Evolutionary conservation across 768 basidiomycete species (phyloP), one percentile per base, ranked within the genome.

Genomic region (Auricularia sp.): DNA sequence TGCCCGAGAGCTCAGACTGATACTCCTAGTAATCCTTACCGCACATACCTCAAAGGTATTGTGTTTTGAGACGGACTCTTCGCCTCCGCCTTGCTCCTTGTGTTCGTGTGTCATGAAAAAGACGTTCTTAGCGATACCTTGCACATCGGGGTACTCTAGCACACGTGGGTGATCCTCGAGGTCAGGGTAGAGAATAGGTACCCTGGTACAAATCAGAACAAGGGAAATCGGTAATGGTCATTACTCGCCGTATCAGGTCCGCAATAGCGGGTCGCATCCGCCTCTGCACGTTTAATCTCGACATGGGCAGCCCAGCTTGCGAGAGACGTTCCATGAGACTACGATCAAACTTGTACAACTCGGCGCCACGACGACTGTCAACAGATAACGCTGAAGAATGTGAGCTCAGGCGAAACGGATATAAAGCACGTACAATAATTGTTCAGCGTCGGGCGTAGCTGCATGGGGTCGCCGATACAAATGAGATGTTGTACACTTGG

Each of bases 291-390:
- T 87, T 79, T 12, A 91, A 84, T 42, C 79, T 80, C 1, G 87
- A 86, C 88, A 91, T 90, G 0, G 78, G 73, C 36, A 88, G 70
- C 8, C 84, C 83, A 29, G 77, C 36, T 11, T 63, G 77, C 0
- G 87, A 80, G 8, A 91, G 75, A 14, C 90, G 81, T 67, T 91
- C 89, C 87, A 91, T 90, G 1, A 90, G 76, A 0, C 87, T 88
- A 76, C 83, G 82, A 67, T 89, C 87, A 67, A 90, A 87, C 53
- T 79, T 82, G 74, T 80, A 90, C 3, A 89, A 68, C 51, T 78
- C 70, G 23, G 69, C 74, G 0, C 87, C 88, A 0, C 76, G 75
- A n/a, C 71, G 67, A 71, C 82, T 86, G 51, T 91, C 88, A 80
- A 88, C 80, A 0, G 88, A 89, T 0, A 91, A 74, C 0, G 78